A percentile compares a stretch with the other conserved stretches of the same genome.
These are phyloP conservation scores for Odontarrhena argentea DNA, from an alignment of 345 rosid genomes.

Conservation along the genomic window DNA sequence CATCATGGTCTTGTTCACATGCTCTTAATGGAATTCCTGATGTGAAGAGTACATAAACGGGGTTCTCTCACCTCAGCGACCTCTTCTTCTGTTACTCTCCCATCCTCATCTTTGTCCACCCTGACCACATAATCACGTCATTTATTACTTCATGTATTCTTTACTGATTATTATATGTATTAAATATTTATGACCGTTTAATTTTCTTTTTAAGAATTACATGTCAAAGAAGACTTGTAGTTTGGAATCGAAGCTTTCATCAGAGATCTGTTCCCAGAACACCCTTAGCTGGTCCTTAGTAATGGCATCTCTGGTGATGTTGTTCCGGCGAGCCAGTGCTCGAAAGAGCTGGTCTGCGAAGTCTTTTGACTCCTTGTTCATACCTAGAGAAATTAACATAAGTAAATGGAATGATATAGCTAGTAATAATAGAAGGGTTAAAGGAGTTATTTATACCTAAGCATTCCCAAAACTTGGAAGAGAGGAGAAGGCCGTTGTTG, in stretches of 20 bases:
- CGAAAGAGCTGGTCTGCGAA: slow-evolving; percentile 77
- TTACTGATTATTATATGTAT: no score
- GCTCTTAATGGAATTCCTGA: slow-evolving; percentile 21
- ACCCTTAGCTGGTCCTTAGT: slow-evolving; percentile 61
- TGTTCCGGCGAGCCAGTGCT: slow-evolving; percentile 69
- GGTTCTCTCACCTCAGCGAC: slow-evolving; percentile 61
- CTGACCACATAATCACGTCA: slow-evolving; percentile 46
- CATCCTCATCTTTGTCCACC: slow-evolving; percentile 85
- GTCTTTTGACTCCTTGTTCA: slow-evolving; percentile 85
- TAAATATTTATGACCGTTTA: slow-evolving; percentile 14
- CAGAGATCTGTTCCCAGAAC: slow-evolving; percentile 82
- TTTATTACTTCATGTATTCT: not conserved
- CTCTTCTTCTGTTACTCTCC: slow-evolving; percentile 84
- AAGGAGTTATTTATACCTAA: slow-evolving; percentile 48
- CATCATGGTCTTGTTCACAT: slow-evolving; percentile 34
- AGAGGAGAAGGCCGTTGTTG: slow-evolving; percentile 58
- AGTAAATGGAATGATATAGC: not conserved
- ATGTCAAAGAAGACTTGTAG: slow-evolving; percentile 92
- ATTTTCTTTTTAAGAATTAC: slow-evolving; percentile 42
- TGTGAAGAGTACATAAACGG: slow-evolving; percentile 20
- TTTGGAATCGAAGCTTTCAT: slow-evolving; percentile 88
- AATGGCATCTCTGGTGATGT: slow-evolving; percentile 63
- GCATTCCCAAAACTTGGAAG: slow-evolving; percentile 75
- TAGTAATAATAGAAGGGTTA: no score
- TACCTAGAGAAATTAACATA: slow-evolving; percentile 45